A percentile compares a stretch with the other conserved stretches of the same genome.
Evolutionary conservation across 306 rosid genomes (phyloP).

Genomic region (Quercus alba): DNA sequence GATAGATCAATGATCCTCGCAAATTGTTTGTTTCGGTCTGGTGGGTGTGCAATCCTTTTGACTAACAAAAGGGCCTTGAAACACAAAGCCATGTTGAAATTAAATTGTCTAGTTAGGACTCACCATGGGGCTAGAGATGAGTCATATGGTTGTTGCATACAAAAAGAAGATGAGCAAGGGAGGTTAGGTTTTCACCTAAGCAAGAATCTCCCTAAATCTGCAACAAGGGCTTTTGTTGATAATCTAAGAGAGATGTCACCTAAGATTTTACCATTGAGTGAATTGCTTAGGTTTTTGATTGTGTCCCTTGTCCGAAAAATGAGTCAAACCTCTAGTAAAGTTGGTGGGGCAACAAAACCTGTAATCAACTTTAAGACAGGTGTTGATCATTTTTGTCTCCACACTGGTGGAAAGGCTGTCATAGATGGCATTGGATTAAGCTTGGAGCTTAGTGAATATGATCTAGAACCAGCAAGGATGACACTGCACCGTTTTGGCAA

Average conservation of each 20-base stretch:
- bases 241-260: slow-evolving; percentile 66
- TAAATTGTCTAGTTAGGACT: slow-evolving; percentile 64
- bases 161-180: slow-evolving; percentile 68
- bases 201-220: slow-evolving; percentile 77
- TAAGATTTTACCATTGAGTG: slow-evolving; percentile 65
- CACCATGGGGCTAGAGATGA: slow-evolving; percentile 86
- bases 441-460: slow-evolving; percentile 52
- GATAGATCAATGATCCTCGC: slow-evolving; percentile 76
- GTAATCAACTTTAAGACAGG: slow-evolving; percentile 56
- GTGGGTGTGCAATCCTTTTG: slow-evolving; percentile 66
- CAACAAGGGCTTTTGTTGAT: slow-evolving; percentile 78
- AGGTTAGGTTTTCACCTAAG: slow-evolving; percentile 54
- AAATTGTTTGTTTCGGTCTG: slow-evolving; percentile 68
- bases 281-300: slow-evolving; percentile 48
- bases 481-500: slow-evolving; percentile 87
- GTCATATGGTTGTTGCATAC: slow-evolving; percentile 63
- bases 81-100: slow-evolving; percentile 36
- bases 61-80: slow-evolving; percentile 58
- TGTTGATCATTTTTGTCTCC: slow-evolving; percentile 81
- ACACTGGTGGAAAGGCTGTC: slow-evolving; percentile 91
- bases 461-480: slow-evolving; percentile 92
- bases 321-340: background rate
- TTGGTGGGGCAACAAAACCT: slow-evolving; percentile 25
- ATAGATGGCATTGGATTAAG: slow-evolving; percentile 77
- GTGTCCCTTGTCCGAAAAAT: slow-evolving; percentile 30